phyloP scores from a whole-genome alignment of 2,329 filamentous ascomycete species.

The Curvularia sp. region DNA sequence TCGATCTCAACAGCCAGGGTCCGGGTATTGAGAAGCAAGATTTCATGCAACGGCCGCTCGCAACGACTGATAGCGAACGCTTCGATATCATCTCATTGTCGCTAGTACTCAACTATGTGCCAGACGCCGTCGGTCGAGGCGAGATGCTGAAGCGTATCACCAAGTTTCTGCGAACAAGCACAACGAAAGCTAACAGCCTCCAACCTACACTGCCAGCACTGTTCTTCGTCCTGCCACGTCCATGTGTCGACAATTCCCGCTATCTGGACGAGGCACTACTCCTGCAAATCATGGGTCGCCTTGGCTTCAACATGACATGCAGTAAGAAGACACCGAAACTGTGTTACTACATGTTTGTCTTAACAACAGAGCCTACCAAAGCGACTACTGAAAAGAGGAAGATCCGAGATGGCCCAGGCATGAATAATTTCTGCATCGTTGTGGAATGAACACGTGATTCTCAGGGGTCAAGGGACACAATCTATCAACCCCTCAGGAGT shows the following conservation, averaged over 20 bases:
- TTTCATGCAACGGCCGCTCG: conserved; percentile 88
- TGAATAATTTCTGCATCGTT: conserved; percentile 92
- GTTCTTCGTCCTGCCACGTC: conserved; percentile 87
- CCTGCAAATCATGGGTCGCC: conserved; percentile 72
- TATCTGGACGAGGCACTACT: conserved; percentile 80
- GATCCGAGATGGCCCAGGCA: conserved; percentile 73
- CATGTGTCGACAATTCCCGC: conserved; percentile 88
- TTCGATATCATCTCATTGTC: conserved; percentile 94
- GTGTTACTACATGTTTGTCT: conserved; percentile 86
- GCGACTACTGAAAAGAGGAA: conserved; percentile 73
- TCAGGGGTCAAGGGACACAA: not conserved
- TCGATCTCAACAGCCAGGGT: conserved; percentile 89
- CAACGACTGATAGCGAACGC: conserved; percentile 64
- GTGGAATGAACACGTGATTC: conserved; percentile 52
- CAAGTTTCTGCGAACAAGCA: conserved; percentile 41
- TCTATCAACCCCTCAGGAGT: not conserved
- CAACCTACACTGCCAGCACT: conserved; percentile 64
- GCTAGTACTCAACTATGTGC: conserved; percentile 92
- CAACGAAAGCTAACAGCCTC: conserved; percentile 1
- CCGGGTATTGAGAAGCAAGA: conserved; percentile 85
- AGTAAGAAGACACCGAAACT: conserved; percentile 82
- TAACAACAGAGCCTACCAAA: conserved; percentile 46
- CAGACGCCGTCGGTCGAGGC: conserved; percentile 75
- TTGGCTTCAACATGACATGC: conserved; percentile 73
- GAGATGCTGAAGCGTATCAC: conserved; percentile 72